phyloP scores from a whole-genome alignment of 2,329 filamentous ascomycete genomes.

The Neobulgaria alba region DNA sequence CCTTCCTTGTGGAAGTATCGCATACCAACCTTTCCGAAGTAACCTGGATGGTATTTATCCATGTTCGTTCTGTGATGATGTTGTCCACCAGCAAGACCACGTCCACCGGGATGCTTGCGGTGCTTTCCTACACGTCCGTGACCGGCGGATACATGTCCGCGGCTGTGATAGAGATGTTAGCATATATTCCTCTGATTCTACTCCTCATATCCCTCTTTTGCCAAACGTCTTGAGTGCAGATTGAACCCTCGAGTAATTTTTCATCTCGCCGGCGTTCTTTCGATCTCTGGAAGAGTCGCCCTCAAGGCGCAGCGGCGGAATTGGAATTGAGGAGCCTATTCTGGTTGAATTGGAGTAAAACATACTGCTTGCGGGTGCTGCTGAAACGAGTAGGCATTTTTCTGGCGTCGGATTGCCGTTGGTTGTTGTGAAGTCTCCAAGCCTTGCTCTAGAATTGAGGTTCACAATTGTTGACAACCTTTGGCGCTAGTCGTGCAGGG shows the following conservation, averaged over 20 bases:
- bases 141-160: slow-evolving; percentile 97
- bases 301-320: too few relatives aligned
- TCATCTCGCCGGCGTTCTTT: not conserved
- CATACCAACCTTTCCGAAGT: slow-evolving; percentile 98
- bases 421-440: too few relatives aligned
- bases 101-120: slow-evolving; percentile 79
- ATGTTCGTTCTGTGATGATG: slow-evolving; percentile 96
- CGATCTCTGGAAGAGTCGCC: too few relatives aligned
- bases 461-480: too few relatives aligned
- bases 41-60: slow-evolving; percentile 93
- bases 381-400: slow-evolving; percentile 66
- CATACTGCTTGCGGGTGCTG: slow-evolving; percentile 73
- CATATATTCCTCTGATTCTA: not conserved
- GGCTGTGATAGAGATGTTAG: slow-evolving; percentile 42
- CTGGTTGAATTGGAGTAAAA: slow-evolving; percentile 29
- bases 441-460: too few relatives aligned
- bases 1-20: slow-evolving; percentile 93
- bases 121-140: slow-evolving; percentile 98
- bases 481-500: too few relatives aligned
- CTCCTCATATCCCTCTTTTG: not conserved
- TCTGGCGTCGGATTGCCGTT: slow-evolving; percentile 36
- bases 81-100: slow-evolving; percentile 95
- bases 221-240: not conserved
- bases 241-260: not conserved
- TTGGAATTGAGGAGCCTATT: too few relatives aligned